Base-by-base conservation (phyloP, 768 basidiomycete genomes). In the Tricholoma sp. region DNA sequence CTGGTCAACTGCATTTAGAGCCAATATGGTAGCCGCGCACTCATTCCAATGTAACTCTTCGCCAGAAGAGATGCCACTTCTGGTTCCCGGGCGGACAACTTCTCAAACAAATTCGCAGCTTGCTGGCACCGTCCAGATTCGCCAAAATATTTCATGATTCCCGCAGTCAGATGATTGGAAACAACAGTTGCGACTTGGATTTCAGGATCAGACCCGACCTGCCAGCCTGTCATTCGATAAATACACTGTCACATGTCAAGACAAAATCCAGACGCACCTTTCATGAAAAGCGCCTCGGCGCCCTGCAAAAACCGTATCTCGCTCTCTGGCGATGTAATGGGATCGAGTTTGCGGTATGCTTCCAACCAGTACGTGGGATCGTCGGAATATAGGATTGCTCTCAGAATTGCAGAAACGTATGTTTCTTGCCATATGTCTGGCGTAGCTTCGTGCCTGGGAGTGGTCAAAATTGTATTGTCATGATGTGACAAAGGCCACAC, bases 171-270 rank as follows among this genome's bases (percentile, higher is more conserved):
- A 69, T 98, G 97, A 69, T 99, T 99, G 21, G 94, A 95, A 4
- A 97, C 93, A 27, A 94, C 79, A 2, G 94, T 96, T 1, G 97
- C 97, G 12, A 99, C 96, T 68, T 99, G 97, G 21, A 98, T 96
- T 72, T 99, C 97, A 0, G 97, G 97, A 61, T 98, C 97, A 0
- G 94, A 97, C 2, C 96, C 97, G 7, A 98, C 90, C 67, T 97
- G 95, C 97, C 97, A 98, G 32, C 96, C 94, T 95, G 61, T 11
- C 21, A 12, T 10, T 24, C 19, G 21, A 18, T 59, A 0, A 57
- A 37, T 29, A 54, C 3, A 21, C 11, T 31, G 8, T 6, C 27
- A n/a, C 19, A n/a, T 45, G n/a, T 35, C 49, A 43, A 34, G 39
- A 11, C 45, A 18, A 18, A 1, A 1, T 21, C 16, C 4, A 22